Evolutionary conservation across 352 stramenopile genomes (phyloP), one percentile per base, ranked within the genome.

Genomic region (Saprolegnia diclina): DNA sequence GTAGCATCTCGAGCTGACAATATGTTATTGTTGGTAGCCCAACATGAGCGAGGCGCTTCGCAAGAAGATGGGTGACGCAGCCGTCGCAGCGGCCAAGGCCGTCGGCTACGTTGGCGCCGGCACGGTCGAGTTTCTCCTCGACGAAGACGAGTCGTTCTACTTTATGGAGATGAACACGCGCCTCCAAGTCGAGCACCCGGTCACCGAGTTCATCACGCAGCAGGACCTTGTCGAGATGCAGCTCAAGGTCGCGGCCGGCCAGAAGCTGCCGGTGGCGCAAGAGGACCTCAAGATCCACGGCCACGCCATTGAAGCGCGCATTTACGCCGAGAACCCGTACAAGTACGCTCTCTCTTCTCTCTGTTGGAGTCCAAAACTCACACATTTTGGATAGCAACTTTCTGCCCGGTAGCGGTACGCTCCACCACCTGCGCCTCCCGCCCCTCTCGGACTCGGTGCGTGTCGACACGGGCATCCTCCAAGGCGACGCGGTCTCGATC

Each of bases 131-230:
- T 98, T 98, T 72, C 79, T 98, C 24, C 67, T 96, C 52, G 92
- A 98, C 74, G 79, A 92, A 42, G 81, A 92, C 70, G 85, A 94
- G 65, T 88, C 82, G 26, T 98, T 98, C 69, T 98, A 97, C 72
- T 98, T 98, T 67, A 96, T 98, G 87, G 93, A 98, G 73, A 98
- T 98, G 91, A 98, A 98, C 83, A 98, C 92, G 40, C 90, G 92
- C 24, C 77, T 98, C n/a, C 92, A 98, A 77, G 92, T 98, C 18
- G 89, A 97, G 72, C 91, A 97, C 70, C 89, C 88, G 0, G 89
- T 97, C 44, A 97, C 91, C 5, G 91, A 97, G 78, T 82, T 96
- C 62, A 92, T 97, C 73, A 97, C 88, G 0, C 74, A 86, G 53
- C 82, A 89, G 67, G 88, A 96, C 68, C 71, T 96, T 26, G 94